Percentiles rank a stretch among this genome's conserved stretches.
phyloP scores from a whole-genome alignment of 2,329 filamentous ascomycete genomes.

The Penicillium carneum region DNA sequence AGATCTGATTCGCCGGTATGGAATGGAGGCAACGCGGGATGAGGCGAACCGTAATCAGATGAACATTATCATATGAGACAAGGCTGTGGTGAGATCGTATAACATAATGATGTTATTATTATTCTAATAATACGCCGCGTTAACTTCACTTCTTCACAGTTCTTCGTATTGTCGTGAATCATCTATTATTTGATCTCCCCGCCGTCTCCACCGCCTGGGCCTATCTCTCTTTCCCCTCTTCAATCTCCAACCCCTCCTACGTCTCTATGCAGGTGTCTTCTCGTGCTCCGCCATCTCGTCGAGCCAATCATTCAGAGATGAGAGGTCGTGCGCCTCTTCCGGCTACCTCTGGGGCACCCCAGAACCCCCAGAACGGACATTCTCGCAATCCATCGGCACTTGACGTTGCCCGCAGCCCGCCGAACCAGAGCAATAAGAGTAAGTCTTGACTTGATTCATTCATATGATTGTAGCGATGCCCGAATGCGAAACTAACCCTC shows the following conservation, averaged over 20 bases:
- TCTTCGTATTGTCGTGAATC: background rate
- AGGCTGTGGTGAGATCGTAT: constrained; percentile 8
- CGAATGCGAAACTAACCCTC: constrained; percentile 17
- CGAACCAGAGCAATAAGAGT: constrained; percentile 55
- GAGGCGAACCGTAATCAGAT: constrained; percentile 32
- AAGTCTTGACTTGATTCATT: constrained; percentile 12
- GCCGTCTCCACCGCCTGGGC: constrained; percentile 25
- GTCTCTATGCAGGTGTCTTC: constrained; percentile 37
- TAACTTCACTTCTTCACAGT: too few relatives aligned
- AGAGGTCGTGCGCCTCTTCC: constrained; percentile 52
- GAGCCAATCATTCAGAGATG: constrained; percentile 48
- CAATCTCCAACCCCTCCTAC: constrained; percentile 29
- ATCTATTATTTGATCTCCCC: background rate
- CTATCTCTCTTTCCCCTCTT: constrained; percentile 26
- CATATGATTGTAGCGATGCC: background rate
- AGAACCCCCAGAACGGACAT: constrained; percentile 49
- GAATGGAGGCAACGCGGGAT: constrained; percentile 33
- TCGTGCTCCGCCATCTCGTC: constrained; percentile 35
- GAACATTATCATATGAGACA: constrained; percentile 16
- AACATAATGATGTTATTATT: constrained; percentile 1
- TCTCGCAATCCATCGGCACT: constrained; percentile 52
- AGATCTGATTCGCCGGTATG: constrained; percentile 16
- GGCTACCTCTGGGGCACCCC: constrained; percentile 44
- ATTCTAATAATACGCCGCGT: too few relatives aligned
- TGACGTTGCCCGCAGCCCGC: constrained; percentile 57